Percentiles rank a stretch among this genome's conserved stretches.
These are phyloP conservation scores for Tillandsia fasciculata DNA, from an alignment of 176 grass and related monocot species.

Conservation along the genomic window DNA sequence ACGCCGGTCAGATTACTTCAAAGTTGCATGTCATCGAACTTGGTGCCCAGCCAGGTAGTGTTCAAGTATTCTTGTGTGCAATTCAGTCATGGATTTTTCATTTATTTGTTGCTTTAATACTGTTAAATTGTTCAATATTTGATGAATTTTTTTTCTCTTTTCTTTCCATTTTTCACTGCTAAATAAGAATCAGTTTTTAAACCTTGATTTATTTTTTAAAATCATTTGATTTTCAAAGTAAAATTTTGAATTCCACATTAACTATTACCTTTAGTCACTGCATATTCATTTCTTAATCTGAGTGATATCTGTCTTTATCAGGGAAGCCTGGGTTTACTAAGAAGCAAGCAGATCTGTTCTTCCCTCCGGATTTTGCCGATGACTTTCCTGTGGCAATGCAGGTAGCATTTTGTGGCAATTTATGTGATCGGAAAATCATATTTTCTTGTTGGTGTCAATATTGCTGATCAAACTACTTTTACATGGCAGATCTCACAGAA, in stretches of 20 bases:
- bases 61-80: neutral
- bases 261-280: neutral
- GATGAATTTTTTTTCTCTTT: neutral
- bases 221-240: neutral
- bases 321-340: conserved; percentile 89
- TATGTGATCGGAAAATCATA: neutral
- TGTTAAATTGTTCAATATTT: neutral
- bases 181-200: neutral
- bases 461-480: conserved; percentile 2
- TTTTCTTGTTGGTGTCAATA: neutral
- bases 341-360: conserved; percentile 96
- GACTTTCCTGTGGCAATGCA: conserved; percentile 99
- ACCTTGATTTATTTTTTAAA: neutral
- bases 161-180: neutral
- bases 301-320: conserved; percentile 17
- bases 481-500: conserved; percentile 79
- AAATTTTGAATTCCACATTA: neutral
- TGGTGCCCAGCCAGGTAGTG: conserved; percentile 76
- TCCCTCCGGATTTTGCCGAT: conserved; percentile 92
- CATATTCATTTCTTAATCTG: neutral
- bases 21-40: conserved; percentile 97
- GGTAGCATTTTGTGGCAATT: conserved; percentile 19
- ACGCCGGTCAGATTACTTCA: conserved; percentile 83
- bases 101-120: neutral
- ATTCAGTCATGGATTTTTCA: conserved; percentile 6